Conservation (phyloP, 2,329 filamentous ascomycete genomes). For the Verticillium zaregamsianum region DNA sequence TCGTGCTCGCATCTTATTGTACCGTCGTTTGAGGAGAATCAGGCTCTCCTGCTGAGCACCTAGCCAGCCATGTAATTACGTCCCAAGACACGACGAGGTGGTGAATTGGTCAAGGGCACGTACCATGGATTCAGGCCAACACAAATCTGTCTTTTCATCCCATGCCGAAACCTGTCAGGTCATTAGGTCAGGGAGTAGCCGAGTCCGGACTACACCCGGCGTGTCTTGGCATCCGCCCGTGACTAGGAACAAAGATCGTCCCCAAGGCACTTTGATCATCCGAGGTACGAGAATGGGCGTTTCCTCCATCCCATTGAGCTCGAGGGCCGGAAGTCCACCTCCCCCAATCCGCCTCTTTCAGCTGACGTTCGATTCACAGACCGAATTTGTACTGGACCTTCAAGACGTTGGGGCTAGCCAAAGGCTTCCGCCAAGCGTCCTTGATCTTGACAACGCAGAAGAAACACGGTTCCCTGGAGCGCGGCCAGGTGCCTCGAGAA, state of each 20-base stretch:
- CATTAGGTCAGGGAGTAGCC: neutral
- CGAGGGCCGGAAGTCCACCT: neutral
- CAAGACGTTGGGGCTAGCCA: neutral
- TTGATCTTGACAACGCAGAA: too few species aligned
- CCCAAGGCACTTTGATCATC: neutral
- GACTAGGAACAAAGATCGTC: neutral
- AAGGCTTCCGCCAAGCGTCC: neutral
- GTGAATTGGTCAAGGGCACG: neutral
- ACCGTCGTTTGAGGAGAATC: neutral
- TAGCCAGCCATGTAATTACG: neutral
- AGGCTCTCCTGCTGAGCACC: neutral
- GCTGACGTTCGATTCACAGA: too few species aligned
- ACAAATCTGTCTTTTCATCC: neutral
- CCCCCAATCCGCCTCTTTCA: too few species aligned
- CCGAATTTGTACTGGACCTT: too few species aligned
- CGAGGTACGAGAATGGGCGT: neutral
- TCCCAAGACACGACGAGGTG: neutral
- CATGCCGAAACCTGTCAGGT: neutral
- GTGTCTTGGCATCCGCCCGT: neutral
- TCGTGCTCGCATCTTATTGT: neutral
- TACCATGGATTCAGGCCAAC: neutral
- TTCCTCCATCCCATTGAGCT: neutral
- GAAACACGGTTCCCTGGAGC: too few species aligned
- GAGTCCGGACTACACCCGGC: neutral
- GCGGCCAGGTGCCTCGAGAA: too few species aligned